A percentile compares a stretch with the other conserved stretches of the same genome.
These are phyloP conservation scores for Chrysoporthe deuterocubensis DNA, from an alignment of 2,329 filamentous ascomycete genomes.

Conservation along the genomic window DNA sequence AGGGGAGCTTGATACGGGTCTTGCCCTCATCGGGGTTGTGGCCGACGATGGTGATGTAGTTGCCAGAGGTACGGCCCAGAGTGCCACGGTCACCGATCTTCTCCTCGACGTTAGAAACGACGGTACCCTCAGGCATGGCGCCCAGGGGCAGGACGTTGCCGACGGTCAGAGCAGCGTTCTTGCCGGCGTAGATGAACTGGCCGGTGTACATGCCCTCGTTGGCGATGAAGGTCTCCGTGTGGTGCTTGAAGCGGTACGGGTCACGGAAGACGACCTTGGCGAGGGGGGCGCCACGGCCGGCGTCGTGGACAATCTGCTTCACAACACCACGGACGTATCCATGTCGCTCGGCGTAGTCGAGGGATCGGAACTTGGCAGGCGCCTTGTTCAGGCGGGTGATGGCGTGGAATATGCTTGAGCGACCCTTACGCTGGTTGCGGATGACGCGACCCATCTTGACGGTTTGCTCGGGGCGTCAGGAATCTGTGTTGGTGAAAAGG, in stretches of 20 bases:
- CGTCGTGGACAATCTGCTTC: slow-evolving; percentile 99
- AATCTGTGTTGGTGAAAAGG: slow-evolving; percentile 18
- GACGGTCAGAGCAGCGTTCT: slow-evolving; percentile 95
- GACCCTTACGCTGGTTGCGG: slow-evolving; percentile 68
- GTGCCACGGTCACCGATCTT: slow-evolving; percentile 96
- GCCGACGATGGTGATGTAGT: slow-evolving; percentile 98
- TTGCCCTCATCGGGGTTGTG: slow-evolving; percentile 99
- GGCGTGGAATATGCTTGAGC: slow-evolving; percentile 67
- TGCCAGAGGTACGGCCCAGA: slow-evolving; percentile 95
- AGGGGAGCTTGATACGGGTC: slow-evolving; percentile 99
- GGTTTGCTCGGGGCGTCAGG: slow-evolving; percentile 33
- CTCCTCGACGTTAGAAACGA: slow-evolving; percentile 99
- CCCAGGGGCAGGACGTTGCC: slow-evolving; percentile 96
- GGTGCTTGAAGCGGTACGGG: slow-evolving; percentile 97
- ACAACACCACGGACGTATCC: slow-evolving; percentile 97
- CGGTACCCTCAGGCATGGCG: slow-evolving; percentile 98
- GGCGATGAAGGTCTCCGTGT: slow-evolving; percentile 99
- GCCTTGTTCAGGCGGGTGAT: slow-evolving; percentile 93
- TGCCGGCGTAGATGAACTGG: slow-evolving; percentile 99
- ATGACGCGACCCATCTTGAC: slow-evolving; percentile 62
- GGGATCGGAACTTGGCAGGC: slow-evolving; percentile 90
- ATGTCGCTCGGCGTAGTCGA: slow-evolving; percentile 97
- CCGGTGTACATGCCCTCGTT: slow-evolving; percentile 99
- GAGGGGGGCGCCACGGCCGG: slow-evolving; percentile 96
- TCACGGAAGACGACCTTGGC: slow-evolving; percentile 97